phyloP scores from a whole-genome alignment of 306 rosid species.

The Vicia sativa region DNA sequence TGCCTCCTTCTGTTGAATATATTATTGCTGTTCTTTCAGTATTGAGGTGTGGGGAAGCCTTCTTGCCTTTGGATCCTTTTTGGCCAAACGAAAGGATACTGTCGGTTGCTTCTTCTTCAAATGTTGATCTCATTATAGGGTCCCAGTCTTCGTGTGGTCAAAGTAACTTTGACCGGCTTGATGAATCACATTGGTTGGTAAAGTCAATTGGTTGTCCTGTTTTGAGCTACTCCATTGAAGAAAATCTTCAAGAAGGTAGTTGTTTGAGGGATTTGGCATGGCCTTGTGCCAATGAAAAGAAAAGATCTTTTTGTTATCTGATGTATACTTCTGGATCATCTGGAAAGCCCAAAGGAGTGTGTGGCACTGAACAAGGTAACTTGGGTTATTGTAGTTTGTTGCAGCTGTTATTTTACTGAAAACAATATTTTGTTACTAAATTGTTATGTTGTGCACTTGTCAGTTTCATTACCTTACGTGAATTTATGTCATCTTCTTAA shows the following conservation, averaged over 20 bases:
- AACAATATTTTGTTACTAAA: constrained; percentile 6
- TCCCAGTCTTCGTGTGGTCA: constrained; percentile 52
- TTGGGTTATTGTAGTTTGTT: constrained; percentile 24
- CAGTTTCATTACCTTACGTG: not conserved
- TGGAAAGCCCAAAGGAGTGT: constrained; percentile 88
- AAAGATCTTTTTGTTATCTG: constrained; percentile 72
- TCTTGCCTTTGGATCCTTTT: constrained; percentile 81
- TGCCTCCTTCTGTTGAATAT: constrained; percentile 81
- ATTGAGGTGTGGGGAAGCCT: constrained; percentile 73
- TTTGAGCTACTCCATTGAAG: constrained; percentile 59
- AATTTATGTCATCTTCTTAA: too few relatives aligned
- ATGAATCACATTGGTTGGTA: constrained; percentile 55
- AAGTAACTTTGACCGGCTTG: constrained; percentile 43
- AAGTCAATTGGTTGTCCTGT: constrained; percentile 43
- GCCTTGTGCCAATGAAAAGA: constrained; percentile 57
- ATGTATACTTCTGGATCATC: constrained; percentile 97
- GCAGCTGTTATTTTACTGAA: not conserved
- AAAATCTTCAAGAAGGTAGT: constrained; percentile 39
- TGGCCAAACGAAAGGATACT: constrained; percentile 76
- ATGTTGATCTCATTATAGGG: constrained; percentile 60
- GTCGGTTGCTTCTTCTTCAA: constrained; percentile 57
- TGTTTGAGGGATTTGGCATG: constrained; percentile 45
- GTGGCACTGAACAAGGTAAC: constrained; percentile 83
- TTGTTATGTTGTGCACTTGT: constrained; percentile 2
- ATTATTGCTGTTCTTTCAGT: constrained; percentile 76